Evolutionary conservation across 2,329 filamentous ascomycete genomes (phyloP), one percentile per base, ranked within the genome.

Genomic region (Talaromyces funiculosus): DNA sequence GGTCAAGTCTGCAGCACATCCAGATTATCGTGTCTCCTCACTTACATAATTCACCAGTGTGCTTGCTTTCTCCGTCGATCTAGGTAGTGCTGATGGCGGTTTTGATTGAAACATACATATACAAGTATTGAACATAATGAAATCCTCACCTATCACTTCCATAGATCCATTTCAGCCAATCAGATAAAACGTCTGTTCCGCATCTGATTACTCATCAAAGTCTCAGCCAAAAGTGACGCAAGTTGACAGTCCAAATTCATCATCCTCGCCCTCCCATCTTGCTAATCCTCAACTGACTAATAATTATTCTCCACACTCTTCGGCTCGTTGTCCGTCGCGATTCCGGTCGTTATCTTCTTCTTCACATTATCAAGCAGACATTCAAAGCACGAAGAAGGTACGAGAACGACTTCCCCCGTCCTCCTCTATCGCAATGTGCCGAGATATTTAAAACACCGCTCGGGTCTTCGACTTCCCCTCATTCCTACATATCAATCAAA

Each of bases 171-270:
- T 18, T 33, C n/a, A 33, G 29, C 47, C 47, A 51, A 51, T 51
- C 47, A 33, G n/a, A 33, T 8, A 4, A 33, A 9, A 33, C n/a
- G 1, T 16, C 8, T 12, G 3, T 4, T 22, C 26, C 4, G 16
- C 26, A 26, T 20, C 24, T 18, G 29, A 49, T 61, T 61, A 61
- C 53, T 61, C 59, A 61, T 61, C 40, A 26, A 20, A 8, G 26
- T 12, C 20, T 24, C 37, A 29, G 20, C 38, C 14, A 33, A 55
- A 22, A 42, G 33, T 61, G 53, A 61, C 59, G 59, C 59, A 57
- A 61, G 24, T n/a, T 8, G 40, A 16, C 42, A 14, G 20, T 10
- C 45, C 22, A 18, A 43, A 22, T 2, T 49, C 56, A 42, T 31
- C 55, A 49, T 49, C 43, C 31, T 49, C 43, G 24, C 22, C 40